A percentile compares a stretch with the other conserved stretches of the same genome.
These are phyloP conservation scores for Acorus gramineus DNA, from an alignment of 106 monocot genomes.

Conservation along the genomic window DNA sequence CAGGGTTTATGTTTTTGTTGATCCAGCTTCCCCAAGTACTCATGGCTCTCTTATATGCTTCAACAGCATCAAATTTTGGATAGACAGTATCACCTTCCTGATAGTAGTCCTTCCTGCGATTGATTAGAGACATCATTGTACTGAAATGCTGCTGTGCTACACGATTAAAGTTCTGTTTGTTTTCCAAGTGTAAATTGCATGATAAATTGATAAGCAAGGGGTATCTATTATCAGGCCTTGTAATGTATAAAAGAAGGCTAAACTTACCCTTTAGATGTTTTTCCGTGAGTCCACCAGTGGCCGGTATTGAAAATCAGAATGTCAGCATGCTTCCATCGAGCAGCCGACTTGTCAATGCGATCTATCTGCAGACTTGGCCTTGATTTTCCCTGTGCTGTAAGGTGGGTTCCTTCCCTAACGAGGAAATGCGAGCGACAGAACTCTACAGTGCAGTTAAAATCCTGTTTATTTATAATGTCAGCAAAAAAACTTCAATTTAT, in stretches of 20 bases:
- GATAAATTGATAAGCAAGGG: neutral
- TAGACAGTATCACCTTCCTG: slow-evolving; percentile 66
- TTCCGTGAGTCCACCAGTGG: slow-evolving; percentile 97
- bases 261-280: slow-evolving; percentile 79
- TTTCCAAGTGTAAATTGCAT: neutral
- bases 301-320: slow-evolving; percentile 91
- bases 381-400: slow-evolving; percentile 43
- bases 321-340: slow-evolving; percentile 77
- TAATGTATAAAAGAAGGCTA: neutral
- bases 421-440: slow-evolving; percentile 93
- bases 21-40: slow-evolving; percentile 92
- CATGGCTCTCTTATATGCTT: slow-evolving; percentile 75
- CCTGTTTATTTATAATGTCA: slow-evolving; percentile 28
- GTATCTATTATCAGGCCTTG: too few relatives aligned
- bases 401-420: slow-evolving; percentile 57
- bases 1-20: slow-evolving; percentile 54
- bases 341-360: slow-evolving; percentile 68
- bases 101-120: slow-evolving; percentile 69
- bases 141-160: neutral
- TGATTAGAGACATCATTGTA: neutral
- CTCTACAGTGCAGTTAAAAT: slow-evolving; percentile 75
- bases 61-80: slow-evolving; percentile 64
- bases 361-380: slow-evolving; percentile 73
- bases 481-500: neutral
- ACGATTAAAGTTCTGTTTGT: neutral